phyloP scores from a whole-genome alignment of 2,329 filamentous ascomycete genomes.

The Epichloe typhina region DNA sequence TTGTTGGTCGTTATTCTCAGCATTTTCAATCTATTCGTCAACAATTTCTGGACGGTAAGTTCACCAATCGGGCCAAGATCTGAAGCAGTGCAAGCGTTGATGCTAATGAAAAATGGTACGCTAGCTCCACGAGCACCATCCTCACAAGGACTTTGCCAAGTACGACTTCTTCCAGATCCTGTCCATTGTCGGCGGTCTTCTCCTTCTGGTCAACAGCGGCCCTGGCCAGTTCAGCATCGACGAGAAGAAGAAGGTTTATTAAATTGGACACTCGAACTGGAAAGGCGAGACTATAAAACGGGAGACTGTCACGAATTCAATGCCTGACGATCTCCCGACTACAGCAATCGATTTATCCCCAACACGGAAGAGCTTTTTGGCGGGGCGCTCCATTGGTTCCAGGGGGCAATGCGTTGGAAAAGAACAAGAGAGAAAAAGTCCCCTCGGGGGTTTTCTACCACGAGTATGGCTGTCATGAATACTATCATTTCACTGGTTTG shows the following conservation, averaged over 20 bases:
- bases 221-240: conserved; percentile 96
- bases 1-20: conserved; percentile 91
- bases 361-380: not conserved
- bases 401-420: conserved; percentile 2
- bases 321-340: conserved; percentile 4
- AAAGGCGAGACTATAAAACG: not conserved
- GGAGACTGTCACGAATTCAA: conserved; percentile 4
- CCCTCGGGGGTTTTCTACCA: not conserved
- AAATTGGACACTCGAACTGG: conserved; percentile 12
- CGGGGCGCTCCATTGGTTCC: conserved; percentile 1
- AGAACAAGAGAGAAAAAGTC: not conserved
- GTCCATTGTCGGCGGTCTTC: conserved; percentile 91
- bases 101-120: not conserved
- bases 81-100: not conserved
- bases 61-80: not conserved
- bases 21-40: conserved; percentile 91
- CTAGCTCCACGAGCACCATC: conserved; percentile 91
- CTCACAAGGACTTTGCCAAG: conserved; percentile 99
- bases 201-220: conserved; percentile 96
- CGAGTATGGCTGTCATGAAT: conserved; percentile 7
- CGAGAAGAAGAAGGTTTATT: conserved; percentile 99
- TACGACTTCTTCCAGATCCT: conserved; percentile 99
- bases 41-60: conserved; percentile 99
- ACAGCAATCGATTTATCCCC: not conserved
- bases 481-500: not conserved